These are phyloP conservation scores for Pythium apleroticum DNA, from an alignment of 352 stramenopile genomes.

Conservation along the genomic window DNA sequence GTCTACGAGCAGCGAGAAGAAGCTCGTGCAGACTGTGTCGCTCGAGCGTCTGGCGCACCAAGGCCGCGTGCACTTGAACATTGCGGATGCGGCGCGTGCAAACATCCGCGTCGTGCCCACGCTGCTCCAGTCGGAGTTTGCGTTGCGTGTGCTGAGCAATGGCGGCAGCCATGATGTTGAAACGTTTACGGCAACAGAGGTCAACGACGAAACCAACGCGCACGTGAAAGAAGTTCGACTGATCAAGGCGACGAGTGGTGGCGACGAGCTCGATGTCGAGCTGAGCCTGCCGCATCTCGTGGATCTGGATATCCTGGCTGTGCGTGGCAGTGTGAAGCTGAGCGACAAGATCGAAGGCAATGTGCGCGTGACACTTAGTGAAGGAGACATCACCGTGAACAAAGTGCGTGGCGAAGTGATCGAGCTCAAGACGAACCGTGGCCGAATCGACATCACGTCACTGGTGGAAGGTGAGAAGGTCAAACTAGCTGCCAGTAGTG, in stretches of 20 bases:
- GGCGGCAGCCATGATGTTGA: background rate
- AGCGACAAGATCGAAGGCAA: constrained; percentile 74
- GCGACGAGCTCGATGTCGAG: constrained; percentile 19
- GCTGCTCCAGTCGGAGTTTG: constrained; percentile 49
- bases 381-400: constrained; percentile 56
- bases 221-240: constrained; percentile 14
- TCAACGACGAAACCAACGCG: constrained; percentile 27
- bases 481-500: constrained; percentile 36
- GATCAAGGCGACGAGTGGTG: background rate
- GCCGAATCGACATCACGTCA: constrained; percentile 38
- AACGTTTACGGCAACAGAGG: constrained; percentile 27
- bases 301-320: constrained; percentile 48
- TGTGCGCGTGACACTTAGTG: constrained; percentile 55
- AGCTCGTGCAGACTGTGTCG: constrained; percentile 28
- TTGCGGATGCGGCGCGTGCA: constrained; percentile 34
- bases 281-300: constrained; percentile 29
- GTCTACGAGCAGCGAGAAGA: background rate
- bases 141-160: constrained; percentile 29
- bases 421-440: constrained; percentile 65
- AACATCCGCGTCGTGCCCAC: constrained; percentile 52
- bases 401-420: constrained; percentile 65
- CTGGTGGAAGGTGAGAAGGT: constrained; percentile 67
- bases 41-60: constrained; percentile 44
- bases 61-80: constrained; percentile 42
- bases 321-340: constrained; percentile 45